Conservation (phyloP, 768 basidiomycete species). For the Panaeolus cyanescens region DNA sequence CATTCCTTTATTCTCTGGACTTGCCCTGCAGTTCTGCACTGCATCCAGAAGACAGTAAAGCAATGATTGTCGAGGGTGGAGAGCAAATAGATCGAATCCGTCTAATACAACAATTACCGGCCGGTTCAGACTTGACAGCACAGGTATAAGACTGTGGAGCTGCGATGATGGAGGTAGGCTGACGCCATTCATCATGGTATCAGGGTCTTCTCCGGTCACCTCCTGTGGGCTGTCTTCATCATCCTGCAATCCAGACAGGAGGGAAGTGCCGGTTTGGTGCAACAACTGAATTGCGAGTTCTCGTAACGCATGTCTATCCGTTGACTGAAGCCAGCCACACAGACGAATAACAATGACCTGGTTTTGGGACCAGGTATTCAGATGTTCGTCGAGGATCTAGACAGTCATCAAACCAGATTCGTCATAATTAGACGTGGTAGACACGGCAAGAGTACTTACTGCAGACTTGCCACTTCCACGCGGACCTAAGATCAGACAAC, state of each 20-base stretch:
- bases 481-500: conserved; percentile 85
- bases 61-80: conserved; percentile 88
- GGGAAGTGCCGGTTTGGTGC: conserved; percentile 69
- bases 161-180: conserved; percentile 67
- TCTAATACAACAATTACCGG: conserved; percentile 86
- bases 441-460: conserved; percentile 51
- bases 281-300: conserved; percentile 88
- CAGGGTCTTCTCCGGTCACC: conserved; percentile 24
- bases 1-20: conserved; percentile 62
- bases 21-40: conserved; percentile 79
- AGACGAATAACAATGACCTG: conserved; percentile 77
- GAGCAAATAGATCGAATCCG: conserved; percentile 90
- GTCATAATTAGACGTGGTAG: too few relatives aligned
- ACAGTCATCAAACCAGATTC: conserved; percentile 8
- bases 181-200: conserved; percentile 20
- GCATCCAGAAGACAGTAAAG: conserved; percentile 96
- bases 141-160: conserved; percentile 71
- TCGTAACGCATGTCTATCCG: conserved; percentile 87
- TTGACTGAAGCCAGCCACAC: conserved; percentile 83
- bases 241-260: conserved; percentile 40
- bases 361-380: conserved; percentile 40
- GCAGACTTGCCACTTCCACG: conserved; percentile 85
- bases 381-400: conserved; percentile 63
- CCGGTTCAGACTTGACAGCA: conserved; percentile 78
- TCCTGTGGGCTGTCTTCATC: conserved; percentile 53